A percentile compares a stretch with the other conserved stretches of the same genome.
These are phyloP conservation scores for Apiotrichum veenhuisii DNA, from an alignment of 1,284 basidiomycete genomes.

Conservation along the genomic window DNA sequence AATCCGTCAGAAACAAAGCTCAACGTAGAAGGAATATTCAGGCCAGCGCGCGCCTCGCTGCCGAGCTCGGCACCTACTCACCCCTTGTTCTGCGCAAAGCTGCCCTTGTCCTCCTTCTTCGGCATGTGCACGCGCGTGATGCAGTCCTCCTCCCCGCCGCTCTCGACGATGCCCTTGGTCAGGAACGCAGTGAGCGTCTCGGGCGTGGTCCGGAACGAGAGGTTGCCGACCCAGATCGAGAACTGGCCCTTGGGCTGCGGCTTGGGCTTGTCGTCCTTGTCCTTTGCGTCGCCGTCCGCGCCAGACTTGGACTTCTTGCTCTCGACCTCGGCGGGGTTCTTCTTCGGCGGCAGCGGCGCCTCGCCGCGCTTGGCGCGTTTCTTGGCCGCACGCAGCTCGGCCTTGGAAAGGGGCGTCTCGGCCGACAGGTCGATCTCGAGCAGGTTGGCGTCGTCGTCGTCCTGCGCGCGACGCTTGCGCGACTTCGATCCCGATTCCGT, in stretches of 20 bases:
- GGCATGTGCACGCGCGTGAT: constrained; percentile 57
- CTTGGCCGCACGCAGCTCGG: constrained; percentile 45
- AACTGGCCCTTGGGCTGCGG: constrained; percentile 57
- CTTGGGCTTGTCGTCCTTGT: constrained; percentile 54
- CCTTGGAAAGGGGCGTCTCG: constrained; percentile 48
- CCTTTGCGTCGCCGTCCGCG: constrained; percentile 6
- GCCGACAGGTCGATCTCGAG: constrained; percentile 47
- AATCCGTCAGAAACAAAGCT: background rate
- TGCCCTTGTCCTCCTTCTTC: constrained; percentile 44
- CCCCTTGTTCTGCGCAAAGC: constrained; percentile 54
- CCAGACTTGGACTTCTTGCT: constrained; percentile 9
- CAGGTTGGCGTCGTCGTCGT: constrained; percentile 26
- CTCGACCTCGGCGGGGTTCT: constrained; percentile 16
- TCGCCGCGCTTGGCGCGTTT: constrained; percentile 38
- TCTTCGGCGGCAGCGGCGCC: constrained; percentile 17
- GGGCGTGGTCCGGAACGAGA: constrained; percentile 82
- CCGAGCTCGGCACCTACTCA: constrained; percentile 24
- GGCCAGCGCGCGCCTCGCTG: background rate
- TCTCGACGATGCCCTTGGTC: constrained; percentile 56
- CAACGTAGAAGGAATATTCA: no score
- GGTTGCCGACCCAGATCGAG: constrained; percentile 92
- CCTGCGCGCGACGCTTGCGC: constrained; percentile 23
- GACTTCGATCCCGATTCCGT: constrained; percentile 7
- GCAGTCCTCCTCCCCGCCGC: constrained; percentile 33
- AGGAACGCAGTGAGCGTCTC: constrained; percentile 70